These are phyloP conservation scores for Eucalyptus globulus DNA, from an alignment of 345 rosid genomes.

Conservation along the genomic window DNA sequence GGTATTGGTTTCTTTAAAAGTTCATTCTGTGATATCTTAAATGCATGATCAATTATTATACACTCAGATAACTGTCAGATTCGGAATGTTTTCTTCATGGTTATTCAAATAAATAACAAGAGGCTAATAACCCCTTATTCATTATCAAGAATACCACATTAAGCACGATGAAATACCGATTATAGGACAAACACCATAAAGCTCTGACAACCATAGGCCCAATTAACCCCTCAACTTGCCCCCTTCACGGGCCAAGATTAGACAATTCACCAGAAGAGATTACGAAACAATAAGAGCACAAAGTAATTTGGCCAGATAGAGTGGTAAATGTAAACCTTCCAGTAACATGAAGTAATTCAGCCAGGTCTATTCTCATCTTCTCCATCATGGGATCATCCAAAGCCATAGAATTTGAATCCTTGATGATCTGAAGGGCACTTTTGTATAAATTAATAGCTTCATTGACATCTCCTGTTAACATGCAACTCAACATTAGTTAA, in stretches of 20 bases:
- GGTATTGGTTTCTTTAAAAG: not conserved
- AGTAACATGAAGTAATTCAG: constrained; percentile 72
- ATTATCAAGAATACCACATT: not conserved
- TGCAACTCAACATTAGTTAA: not conserved
- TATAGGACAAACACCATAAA: not conserved
- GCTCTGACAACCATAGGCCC: not conserved
- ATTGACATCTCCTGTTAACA: constrained; percentile 46
- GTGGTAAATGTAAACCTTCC: constrained; percentile 41
- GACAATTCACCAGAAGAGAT: not conserved
- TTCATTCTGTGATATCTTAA: not conserved
- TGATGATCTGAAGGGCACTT: constrained; percentile 51
- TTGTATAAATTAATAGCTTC: constrained; percentile 61
- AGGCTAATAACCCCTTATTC: not conserved
- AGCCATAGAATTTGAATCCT: constrained; percentile 47
- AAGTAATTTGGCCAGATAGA: not conserved
- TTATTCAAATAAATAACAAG: not conserved
- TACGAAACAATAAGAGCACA: not conserved
- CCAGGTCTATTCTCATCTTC: constrained; percentile 82
- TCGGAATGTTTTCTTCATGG: not conserved
- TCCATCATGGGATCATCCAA: constrained; percentile 51
- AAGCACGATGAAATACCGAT: not conserved
- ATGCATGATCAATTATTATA: not conserved
- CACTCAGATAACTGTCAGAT: not conserved
- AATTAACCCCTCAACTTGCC: not conserved
- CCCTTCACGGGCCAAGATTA: not conserved